Percentiles rank a stretch among this genome's conserved stretches.
Evolutionary conservation across 805 yeast species (phyloP).

Genomic region (Kazachstania taianensis): DNA sequence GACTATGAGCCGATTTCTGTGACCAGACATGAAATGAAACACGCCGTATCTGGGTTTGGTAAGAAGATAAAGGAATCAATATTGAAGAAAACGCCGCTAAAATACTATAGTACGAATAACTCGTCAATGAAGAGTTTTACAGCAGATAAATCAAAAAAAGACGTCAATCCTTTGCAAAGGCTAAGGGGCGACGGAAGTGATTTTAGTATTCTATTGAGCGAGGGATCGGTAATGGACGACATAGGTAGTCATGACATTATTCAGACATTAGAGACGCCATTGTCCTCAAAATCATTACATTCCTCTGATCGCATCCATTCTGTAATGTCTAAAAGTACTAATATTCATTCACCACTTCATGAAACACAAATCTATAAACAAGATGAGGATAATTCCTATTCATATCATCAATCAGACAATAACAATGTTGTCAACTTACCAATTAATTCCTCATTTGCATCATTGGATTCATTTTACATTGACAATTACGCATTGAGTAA

Average conservation of each 20-base stretch:
- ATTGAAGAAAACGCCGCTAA: slow-evolving; percentile 8
- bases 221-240: slow-evolving; percentile 15
- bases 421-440: slow-evolving; percentile 48
- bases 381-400: slow-evolving; percentile 1
- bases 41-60: slow-evolving; percentile 79
- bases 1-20: slow-evolving; percentile 42
- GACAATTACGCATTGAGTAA: slow-evolving; percentile 37
- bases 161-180: neutral
- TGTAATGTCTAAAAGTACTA: neutral
- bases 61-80: slow-evolving; percentile 40
- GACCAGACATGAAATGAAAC: slow-evolving; percentile 56
- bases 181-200: slow-evolving; percentile 2
- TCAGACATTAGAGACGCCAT: slow-evolving; percentile 32
- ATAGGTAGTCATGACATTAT: slow-evolving; percentile 8
- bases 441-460: slow-evolving; percentile 67
- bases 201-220: slow-evolving; percentile 16
- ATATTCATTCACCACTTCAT: slow-evolving; percentile 2
- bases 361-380: slow-evolving; percentile 1
- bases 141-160: neutral
- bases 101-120: slow-evolving; percentile 1
- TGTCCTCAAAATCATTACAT: slow-evolving; percentile 40
- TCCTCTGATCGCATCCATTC: slow-evolving; percentile 2
- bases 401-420: slow-evolving; percentile 23
- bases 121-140: too few relatives aligned
- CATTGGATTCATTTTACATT: slow-evolving; percentile 53